Base-by-base conservation (phyloP, 75 land plant species). In the Adiantum capillusveneris region DNA sequence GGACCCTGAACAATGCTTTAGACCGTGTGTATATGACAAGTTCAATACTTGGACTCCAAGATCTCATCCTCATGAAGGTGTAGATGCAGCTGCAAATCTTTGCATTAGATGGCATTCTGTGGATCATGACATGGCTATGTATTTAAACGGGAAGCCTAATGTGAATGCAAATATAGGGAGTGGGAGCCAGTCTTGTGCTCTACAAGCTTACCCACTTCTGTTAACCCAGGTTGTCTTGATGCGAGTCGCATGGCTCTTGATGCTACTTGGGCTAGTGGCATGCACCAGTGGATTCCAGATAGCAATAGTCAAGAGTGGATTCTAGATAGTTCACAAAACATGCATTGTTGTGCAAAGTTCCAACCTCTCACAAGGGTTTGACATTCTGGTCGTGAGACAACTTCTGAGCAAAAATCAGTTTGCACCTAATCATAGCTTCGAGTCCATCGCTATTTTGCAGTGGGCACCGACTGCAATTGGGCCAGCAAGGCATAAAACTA, bases 301-400 rank as follows among this genome's bases (percentile, higher is more conserved):
- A 63, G 61, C 37, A 72, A 61, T 54, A 58, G 14, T 1, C 94
- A 86, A 13, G 78, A 88, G 49, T 88, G 94, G 94, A 60, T 88
- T 59, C 84, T 84, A 22, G 94, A 88, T 61, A 85, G 94, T 72
- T 60, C 71, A 20, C n/a, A 76, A 34, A 14, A 50, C 11, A 85
- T 82, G 86, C 83, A 78, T 61, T 85, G 89, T 45, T 46, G 43
- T 70, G 73, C 75, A 46, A 78, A 77, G n/a, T 88, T 88, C 53
- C 78, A 75, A 1, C 69, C 83, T 1, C 19, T 88, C n/a, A 80
- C 79, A 28, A 62, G 89, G 69, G 79, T 81, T 1, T 74, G 89
- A 49, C 94, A 88, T n/a, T n/a, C n/a, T n/a, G n/a, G n/a, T n/a
- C n/a, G n/a, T n/a, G n/a, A n/a, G n/a, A n/a, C n/a, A n/a, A n/a